These are phyloP conservation scores for Venturia nashicola DNA, from an alignment of 2,329 filamentous ascomycete species.

Conservation along the genomic window DNA sequence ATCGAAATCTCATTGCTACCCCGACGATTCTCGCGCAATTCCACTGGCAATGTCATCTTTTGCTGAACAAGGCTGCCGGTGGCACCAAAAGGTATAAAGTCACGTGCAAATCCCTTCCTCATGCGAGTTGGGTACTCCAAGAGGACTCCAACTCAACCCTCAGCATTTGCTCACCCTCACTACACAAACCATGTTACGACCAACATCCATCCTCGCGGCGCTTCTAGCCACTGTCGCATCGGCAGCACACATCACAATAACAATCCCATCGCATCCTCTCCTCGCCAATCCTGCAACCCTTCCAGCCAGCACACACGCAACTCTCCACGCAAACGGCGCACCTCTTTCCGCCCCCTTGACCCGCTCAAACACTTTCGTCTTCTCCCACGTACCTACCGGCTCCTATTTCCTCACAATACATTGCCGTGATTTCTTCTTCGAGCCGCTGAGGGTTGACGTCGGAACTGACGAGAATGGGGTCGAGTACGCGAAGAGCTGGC, in stretches of 20 bases:
- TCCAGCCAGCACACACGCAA: constrained; percentile 48
- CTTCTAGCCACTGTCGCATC: constrained; percentile 23
- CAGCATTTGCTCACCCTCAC: neutral
- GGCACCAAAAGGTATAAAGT: neutral
- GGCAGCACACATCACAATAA: constrained; percentile 37
- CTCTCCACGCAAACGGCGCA: constrained; percentile 46
- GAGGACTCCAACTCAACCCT: neutral
- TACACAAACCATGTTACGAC: neutral
- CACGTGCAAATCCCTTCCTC: neutral
- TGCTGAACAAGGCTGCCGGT: too few species aligned
- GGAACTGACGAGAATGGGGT: constrained; percentile 17
- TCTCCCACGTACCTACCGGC: constrained; percentile 56
- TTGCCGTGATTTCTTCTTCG: constrained; percentile 61
- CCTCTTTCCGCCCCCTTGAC: constrained; percentile 51
- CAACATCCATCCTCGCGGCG: neutral
- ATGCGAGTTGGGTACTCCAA: too few species aligned
- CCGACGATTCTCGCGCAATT: too few species aligned
- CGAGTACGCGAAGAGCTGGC: constrained; percentile 51
- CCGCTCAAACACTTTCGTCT: constrained; percentile 58
- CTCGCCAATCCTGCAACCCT: constrained; percentile 34
- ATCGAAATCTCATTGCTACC: neutral
- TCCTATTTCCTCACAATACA: constrained; percentile 78
- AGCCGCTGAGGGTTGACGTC: constrained; percentile 70
- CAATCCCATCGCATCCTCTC: constrained; percentile 34
- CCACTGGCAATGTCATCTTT: too few species aligned